Conservation (phyloP, 345 rosid species). For the Rhizophora mangle region DNA sequence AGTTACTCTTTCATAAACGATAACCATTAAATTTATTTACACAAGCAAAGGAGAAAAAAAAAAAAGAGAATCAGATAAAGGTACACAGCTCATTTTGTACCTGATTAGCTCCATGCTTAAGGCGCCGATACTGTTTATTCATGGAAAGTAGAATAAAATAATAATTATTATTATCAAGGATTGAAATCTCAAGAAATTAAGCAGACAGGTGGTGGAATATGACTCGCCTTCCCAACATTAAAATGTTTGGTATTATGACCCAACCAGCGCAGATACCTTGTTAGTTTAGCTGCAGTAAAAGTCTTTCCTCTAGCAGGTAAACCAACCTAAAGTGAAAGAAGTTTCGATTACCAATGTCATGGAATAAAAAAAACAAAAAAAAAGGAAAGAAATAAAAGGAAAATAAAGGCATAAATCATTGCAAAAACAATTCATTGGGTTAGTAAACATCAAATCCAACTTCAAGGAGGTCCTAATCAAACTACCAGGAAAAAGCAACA, state of each 20-base stretch:
- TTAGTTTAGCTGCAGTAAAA: slow-evolving; percentile 95
- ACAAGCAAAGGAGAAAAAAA: not conserved
- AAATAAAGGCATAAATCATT: too few species aligned
- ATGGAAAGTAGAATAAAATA: not conserved
- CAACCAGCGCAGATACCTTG: slow-evolving; percentile 98
- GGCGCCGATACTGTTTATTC: slow-evolving; percentile 84
- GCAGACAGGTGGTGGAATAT: slow-evolving; percentile 4
- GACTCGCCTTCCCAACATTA: slow-evolving; percentile 91
- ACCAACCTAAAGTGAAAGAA: slow-evolving; percentile 66
- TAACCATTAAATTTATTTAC: not conserved
- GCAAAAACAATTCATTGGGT: too few species aligned
- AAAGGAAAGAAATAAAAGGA: too few species aligned
- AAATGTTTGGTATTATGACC: slow-evolving; percentile 99
- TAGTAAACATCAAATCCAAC: slow-evolving; percentile 8
- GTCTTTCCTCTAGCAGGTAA: slow-evolving; percentile 99
- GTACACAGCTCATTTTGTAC: slow-evolving; percentile 33
- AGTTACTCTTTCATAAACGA: not conserved
- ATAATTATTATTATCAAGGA: not conserved
- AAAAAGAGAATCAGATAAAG: slow-evolving; percentile 1
- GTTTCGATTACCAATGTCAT: not conserved
- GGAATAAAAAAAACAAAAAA: too few species aligned
- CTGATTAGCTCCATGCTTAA: slow-evolving; percentile 90
- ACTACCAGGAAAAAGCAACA: slow-evolving; percentile 4
- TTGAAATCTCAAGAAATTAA: slow-evolving; percentile 12
- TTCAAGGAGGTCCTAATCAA: slow-evolving; percentile 11